A percentile compares a stretch with the other conserved stretches of the same genome.
Evolutionary conservation across 225 moss, liverwort and hornwort genomes (phyloP).

Genomic region (Physcomitrium patens): DNA sequence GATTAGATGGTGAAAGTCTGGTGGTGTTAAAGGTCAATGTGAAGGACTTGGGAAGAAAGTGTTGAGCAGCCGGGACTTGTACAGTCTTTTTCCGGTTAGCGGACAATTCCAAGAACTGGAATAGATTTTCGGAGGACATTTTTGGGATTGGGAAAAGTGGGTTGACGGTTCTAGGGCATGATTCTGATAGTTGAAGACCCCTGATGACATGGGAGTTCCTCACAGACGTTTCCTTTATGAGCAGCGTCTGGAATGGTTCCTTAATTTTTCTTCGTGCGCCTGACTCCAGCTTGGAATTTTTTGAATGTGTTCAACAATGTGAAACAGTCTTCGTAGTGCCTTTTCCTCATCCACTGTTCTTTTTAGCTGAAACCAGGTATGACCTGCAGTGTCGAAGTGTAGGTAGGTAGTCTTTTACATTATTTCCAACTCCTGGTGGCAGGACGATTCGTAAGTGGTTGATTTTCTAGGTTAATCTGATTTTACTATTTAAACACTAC

Average conservation of each 20-base stretch:
- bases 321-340: too few species aligned
- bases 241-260: slow-evolving; percentile 15
- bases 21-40: neutral
- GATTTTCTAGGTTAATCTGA: too few species aligned
- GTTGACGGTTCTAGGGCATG: neutral
- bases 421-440: neutral
- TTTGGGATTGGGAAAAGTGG: slow-evolving; percentile 12
- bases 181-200: slow-evolving; percentile 9
- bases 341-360: slow-evolving; percentile 1
- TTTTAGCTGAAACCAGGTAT: slow-evolving; percentile 22
- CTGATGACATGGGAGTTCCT: slow-evolving; percentile 11
- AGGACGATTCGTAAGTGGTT: too few species aligned
- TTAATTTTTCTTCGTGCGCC: slow-evolving; percentile 19
- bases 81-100: slow-evolving; percentile 41
- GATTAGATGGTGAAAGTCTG: slow-evolving; percentile 43
- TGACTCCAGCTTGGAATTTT: too few species aligned
- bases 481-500: too few species aligned
- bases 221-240: slow-evolving; percentile 18
- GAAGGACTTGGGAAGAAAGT: slow-evolving; percentile 15
- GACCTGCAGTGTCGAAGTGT: slow-evolving; percentile 21
- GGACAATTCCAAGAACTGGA: slow-evolving; percentile 30
- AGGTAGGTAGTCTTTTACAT: slow-evolving; percentile 18
- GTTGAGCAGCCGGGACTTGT: slow-evolving; percentile 36
- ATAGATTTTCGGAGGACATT: neutral
- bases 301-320: too few species aligned